Evolutionary conservation across 805 yeast genomes (phyloP), one percentile per base, ranked within the genome.

Genomic region (Wickerhamomyces queroliae): DNA sequence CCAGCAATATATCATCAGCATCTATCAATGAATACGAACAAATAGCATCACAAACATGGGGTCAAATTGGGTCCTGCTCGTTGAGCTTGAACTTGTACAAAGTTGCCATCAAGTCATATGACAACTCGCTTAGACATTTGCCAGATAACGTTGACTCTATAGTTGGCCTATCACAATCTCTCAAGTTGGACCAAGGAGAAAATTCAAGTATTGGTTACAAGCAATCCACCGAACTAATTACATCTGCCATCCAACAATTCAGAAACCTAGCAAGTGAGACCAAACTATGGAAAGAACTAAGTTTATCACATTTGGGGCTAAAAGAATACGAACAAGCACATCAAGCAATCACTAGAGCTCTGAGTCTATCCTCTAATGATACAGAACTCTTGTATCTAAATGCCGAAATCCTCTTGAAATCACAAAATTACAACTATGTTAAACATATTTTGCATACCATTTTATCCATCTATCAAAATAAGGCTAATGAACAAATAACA

Each of bases 271-370:
- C 63, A 23, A 62, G 62, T 35, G 70, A 68, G 36, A 46, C 69
- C 0, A 44, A 49, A 6, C 47, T 77, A 5, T 70, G 74, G 64
- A 67, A 63, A 36, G 81, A 75, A 49, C 58, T 77, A 37, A 68
- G 77, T 1, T 76, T 73, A 42, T 70, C 78, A 39, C 76, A 77
- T 47, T 49, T 72, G 12, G 53, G 66, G 11, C 46, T 70, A 8
- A 71, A 73, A 26, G 64, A 72, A 41, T 63, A 61, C 33, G 78
- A 74, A 31, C 76, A 72, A 43, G 78, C 83, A 0, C 78, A 74
- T 47, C 67, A 63, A 36, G 61, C 73, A 2, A 61, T 72, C 16
- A 69, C 66, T 39, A 61, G 69, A 35, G 73, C 73, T 3, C 48
- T 73, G 5, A 62, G 56, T 28, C 43, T 66, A 18, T 42, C 50